These are phyloP conservation scores for Colletotrichum aenigma DNA, from an alignment of 2,329 filamentous ascomycete genomes.

Conservation along the genomic window DNA sequence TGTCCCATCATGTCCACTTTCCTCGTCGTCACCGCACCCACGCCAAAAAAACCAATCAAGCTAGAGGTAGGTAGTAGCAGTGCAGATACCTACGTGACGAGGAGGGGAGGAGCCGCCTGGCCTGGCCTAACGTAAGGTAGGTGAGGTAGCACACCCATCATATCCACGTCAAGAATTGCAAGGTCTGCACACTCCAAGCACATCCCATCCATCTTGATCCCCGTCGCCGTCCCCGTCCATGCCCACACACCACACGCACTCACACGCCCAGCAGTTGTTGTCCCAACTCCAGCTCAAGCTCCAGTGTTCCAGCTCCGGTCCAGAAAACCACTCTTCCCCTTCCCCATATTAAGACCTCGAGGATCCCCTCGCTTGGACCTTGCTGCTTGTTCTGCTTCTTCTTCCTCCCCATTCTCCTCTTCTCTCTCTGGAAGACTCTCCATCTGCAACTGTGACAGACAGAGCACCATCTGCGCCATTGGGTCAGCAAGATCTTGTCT, in stretches of 20 bases:
- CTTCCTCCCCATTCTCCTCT: not conserved
- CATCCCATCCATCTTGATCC: not conserved
- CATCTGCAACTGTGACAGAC: not conserved
- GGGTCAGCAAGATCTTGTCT: not conserved
- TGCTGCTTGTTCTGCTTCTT: not conserved
- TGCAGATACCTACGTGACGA: not conserved
- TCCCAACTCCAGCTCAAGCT: not conserved
- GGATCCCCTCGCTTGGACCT: conserved; percentile 16
- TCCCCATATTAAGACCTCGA: conserved; percentile 20
- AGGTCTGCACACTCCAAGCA: not conserved
- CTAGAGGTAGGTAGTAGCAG: not conserved
- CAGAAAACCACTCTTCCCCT: conserved; percentile 8
- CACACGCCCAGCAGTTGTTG: not conserved
- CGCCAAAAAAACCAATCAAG: not conserved
- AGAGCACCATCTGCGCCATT: not conserved
- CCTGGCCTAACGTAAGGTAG: not conserved
- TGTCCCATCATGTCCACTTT: not conserved
- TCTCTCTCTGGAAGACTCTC: not conserved
- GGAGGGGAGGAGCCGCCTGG: conserved; percentile 2
- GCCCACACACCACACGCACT: not conserved
- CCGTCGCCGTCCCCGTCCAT: not conserved
- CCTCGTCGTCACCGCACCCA: not conserved
- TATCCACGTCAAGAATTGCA: conserved; percentile 1
- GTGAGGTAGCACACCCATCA: not conserved
- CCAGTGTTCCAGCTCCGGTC: not conserved